Conservation (phyloP, 108 stramenopile genomes). For the Cyclostephanos tholiformis region DNA sequence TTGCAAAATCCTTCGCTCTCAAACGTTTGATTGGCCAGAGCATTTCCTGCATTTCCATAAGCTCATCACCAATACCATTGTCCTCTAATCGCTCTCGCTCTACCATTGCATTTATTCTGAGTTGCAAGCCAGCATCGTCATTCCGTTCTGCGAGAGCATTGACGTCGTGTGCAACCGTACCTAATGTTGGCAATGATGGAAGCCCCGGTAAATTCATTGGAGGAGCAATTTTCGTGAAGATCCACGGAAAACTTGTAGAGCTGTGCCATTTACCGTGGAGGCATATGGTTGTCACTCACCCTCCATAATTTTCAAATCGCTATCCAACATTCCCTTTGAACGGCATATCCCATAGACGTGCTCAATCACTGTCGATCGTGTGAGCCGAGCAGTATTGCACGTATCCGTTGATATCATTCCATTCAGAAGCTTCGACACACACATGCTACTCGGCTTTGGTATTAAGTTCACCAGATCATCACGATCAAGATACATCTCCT, state of each 20-base stretch:
- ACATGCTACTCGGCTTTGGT: background rate
- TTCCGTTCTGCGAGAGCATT: background rate
- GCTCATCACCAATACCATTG: no score
- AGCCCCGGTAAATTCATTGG: slow-evolving; percentile 1
- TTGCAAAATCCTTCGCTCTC: no score
- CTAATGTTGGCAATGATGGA: slow-evolving; percentile 2
- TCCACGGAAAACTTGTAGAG: no score
- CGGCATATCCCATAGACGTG: background rate
- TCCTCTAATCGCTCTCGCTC: no score
- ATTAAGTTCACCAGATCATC: background rate
- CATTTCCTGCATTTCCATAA: no score
- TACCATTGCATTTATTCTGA: no score
- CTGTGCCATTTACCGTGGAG: no score
- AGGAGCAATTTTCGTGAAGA: no score
- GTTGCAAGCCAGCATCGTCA: no score
- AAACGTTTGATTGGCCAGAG: no score
- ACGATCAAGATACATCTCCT: slow-evolving; percentile 11
- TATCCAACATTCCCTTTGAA: background rate
- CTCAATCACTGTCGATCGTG: slow-evolving; percentile 1
- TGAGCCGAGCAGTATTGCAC: background rate
- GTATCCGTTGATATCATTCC: slow-evolving; percentile 1
- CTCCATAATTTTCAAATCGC: no score
- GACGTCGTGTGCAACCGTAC: background rate
- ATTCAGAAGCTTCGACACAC: background rate
- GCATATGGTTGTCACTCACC: no score